Evolutionary conservation across 2,329 filamentous ascomycete genomes (phyloP), one percentile per base, ranked within the genome.

Genomic region (Calonectria multiphialidica): DNA sequence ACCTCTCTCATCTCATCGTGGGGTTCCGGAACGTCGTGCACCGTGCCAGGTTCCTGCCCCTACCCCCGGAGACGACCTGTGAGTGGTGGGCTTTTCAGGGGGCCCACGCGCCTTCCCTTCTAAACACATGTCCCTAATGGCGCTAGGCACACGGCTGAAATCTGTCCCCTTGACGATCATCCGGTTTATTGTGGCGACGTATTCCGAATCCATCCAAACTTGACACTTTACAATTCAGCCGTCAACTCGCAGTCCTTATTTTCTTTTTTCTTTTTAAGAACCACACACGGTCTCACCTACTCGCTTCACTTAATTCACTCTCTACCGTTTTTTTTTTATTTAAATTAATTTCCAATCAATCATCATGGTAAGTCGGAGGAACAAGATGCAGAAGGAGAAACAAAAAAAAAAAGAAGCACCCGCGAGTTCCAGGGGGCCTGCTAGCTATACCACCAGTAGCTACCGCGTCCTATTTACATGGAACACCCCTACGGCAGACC

Each of bases 101-200:
- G 44, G 35, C 25, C 33, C 28, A 37, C 35, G 50, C 28, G 37
- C 50, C 64, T 16, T 16, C 40, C 45, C 23, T 65, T 69, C 68
- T 72, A 79, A 79, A 82, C 80, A 82, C 78, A 80, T 82, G 80
- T 81, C 80, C 80, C 79, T 70, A 80, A 81, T 77, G 72, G 70
- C 72, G 66, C 71, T 59, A 59, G 15, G 13, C 72, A 73, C 69
- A 47, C 71, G 66, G 72, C 69, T 69, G 74, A 77, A 77, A 80
- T 80, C 79, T 79, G 77, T 79, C 79, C 78, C 76, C 70, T 79
- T 72, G 71, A 57, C 68, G 72, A 75, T 72, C 69, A 67, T 63
- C 50, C 55, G 64, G 69, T 68, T 67, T 63, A 47, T 49, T 53
- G 37, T 57, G 70, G 59, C 64, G 76, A 74, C 70, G 63, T 71